A percentile compares a stretch with the other conserved stretches of the same genome.
Conservation (phyloP, 306 rosid species). For the Cicer bijugum region DNA sequence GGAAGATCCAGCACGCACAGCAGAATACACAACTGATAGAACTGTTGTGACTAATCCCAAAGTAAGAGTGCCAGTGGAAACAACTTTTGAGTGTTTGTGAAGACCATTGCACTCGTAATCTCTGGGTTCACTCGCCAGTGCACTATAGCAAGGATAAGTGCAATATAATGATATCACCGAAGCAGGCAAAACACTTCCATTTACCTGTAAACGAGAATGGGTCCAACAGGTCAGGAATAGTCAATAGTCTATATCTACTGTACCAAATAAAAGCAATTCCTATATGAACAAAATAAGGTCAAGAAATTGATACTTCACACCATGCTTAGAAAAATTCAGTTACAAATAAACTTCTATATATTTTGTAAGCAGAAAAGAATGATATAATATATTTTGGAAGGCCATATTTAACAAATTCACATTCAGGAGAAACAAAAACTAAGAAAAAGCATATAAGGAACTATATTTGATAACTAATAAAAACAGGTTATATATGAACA, state of each 20-base stretch:
- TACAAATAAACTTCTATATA: background rate
- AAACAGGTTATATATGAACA: slow-evolving; percentile 17
- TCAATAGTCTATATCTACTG: slow-evolving; percentile 20
- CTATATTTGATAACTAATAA: background rate
- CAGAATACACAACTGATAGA: slow-evolving; percentile 95
- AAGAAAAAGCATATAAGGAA: slow-evolving; percentile 36
- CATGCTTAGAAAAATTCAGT: slow-evolving; percentile 14
- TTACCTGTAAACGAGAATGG: slow-evolving; percentile 61
- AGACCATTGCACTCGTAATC: slow-evolving; percentile 96
- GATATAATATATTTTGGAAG: background rate
- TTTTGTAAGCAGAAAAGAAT: slow-evolving; percentile 17
- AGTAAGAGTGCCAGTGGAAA: slow-evolving; percentile 90
- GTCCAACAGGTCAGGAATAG: slow-evolving; percentile 20
- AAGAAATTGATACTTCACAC: slow-evolving; percentile 17
- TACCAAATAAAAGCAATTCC: slow-evolving; percentile 37
- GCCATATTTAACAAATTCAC: slow-evolving; percentile 1
- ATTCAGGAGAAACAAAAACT: slow-evolving; percentile 21
- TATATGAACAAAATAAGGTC: slow-evolving; percentile 8
- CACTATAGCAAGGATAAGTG: slow-evolving; percentile 90
- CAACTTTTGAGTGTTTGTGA: slow-evolving; percentile 93
- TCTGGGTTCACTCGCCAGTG: slow-evolving; percentile 94
- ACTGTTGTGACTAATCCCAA: slow-evolving; percentile 83
- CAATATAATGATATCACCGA: slow-evolving; percentile 90
- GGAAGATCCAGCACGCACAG: slow-evolving; percentile 96
- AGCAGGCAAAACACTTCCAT: slow-evolving; percentile 89